Evolutionary conservation across 2,329 filamentous ascomycete genomes (phyloP).

Genomic region (Beauveria rudraprayagi): DNA sequence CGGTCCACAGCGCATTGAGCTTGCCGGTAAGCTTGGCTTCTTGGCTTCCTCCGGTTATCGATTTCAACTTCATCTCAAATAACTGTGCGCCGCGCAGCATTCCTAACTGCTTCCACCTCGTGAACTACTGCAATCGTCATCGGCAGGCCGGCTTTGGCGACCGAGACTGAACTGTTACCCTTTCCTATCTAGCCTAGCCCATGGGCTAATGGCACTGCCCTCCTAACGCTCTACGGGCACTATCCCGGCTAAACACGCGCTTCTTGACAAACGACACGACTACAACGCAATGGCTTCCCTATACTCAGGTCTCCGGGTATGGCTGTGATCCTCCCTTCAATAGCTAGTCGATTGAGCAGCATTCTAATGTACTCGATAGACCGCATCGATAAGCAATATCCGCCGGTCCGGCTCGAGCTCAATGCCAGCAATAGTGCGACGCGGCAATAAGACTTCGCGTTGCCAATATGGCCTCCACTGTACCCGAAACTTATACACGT

Average conservation of each 20-base stretch:
- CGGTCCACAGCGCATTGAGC: not conserved
- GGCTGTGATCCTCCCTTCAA: not conserved
- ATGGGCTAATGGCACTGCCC: not conserved
- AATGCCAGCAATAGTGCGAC: not conserved
- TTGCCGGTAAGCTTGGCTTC: not conserved
- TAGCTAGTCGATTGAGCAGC: not conserved
- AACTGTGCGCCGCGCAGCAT: not conserved
- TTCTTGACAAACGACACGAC: not conserved
- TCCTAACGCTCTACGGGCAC: not conserved
- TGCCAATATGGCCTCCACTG: not conserved
- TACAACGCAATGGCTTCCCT: not conserved
- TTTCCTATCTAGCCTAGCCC: not conserved
- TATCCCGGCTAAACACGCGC: not conserved
- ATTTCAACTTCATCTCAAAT: not conserved
- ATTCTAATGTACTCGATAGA: not conserved
- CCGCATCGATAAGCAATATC: not conserved
- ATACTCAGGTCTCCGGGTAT: slow-evolving; percentile 4
- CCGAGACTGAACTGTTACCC: not conserved
- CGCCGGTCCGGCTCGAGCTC: not conserved
- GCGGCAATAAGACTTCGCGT: not conserved
- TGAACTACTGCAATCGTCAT: not conserved
- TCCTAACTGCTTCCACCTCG: not conserved
- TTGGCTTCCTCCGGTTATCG: not conserved
- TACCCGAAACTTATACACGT: not conserved
- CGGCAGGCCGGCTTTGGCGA: not conserved